Conservation (phyloP, 805 yeast species). For the Alloascoidea africana region DNA sequence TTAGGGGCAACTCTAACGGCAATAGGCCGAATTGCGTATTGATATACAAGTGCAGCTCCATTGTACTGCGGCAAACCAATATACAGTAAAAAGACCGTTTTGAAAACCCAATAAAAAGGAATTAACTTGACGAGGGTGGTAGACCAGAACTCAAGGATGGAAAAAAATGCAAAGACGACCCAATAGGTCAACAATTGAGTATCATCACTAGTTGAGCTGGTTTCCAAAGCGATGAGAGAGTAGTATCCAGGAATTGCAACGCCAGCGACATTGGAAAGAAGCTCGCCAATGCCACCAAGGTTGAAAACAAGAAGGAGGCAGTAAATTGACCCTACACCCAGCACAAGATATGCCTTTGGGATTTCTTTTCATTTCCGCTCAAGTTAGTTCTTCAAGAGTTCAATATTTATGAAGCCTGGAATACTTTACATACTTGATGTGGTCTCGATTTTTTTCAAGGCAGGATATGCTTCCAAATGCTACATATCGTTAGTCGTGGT, state of each 20-base stretch:
- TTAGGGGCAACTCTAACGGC: constrained; percentile 16
- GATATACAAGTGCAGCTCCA: constrained; percentile 71
- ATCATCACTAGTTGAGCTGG: constrained; percentile 58
- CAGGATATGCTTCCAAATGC: neutral
- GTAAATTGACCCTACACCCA: neutral
- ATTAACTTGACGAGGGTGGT: constrained; percentile 85
- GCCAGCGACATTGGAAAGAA: constrained; percentile 85
- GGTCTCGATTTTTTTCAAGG: neutral
- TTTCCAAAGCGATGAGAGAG: constrained; percentile 73
- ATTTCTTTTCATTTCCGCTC: too few species aligned
- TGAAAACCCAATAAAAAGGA: constrained; percentile 92
- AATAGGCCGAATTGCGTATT: constrained; percentile 50
- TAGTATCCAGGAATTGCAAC: constrained; percentile 82
- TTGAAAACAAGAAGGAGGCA: constrained; percentile 55
- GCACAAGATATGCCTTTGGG: neutral
- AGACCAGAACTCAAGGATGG: constrained; percentile 92
- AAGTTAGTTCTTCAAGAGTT: too few species aligned
- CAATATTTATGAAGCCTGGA: neutral
- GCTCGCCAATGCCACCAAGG: constrained; percentile 76
- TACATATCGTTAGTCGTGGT: too few species aligned
- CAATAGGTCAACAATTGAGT: constrained; percentile 83
- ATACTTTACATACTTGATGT: neutral
- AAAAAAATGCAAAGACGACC: constrained; percentile 93
- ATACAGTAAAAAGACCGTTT: constrained; percentile 77
- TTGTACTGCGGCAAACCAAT: constrained; percentile 78